phyloP scores from a whole-genome alignment of 805 yeast genomes.

The Candida krabiensis region DNA sequence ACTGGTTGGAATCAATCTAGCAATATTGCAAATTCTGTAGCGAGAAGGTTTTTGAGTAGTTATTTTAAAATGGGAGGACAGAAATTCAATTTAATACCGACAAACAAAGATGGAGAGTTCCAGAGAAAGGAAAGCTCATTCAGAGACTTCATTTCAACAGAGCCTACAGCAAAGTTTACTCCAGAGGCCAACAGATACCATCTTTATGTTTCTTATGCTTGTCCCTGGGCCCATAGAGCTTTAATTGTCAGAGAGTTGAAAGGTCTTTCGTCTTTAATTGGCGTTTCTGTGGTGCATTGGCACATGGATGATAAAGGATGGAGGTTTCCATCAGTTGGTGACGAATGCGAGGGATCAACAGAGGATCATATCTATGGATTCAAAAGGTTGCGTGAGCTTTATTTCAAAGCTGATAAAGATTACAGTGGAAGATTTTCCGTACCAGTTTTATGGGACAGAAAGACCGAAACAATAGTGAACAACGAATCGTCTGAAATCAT shows the following conservation, averaged over 20 bases:
- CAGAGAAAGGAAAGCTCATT: conserved; percentile 54
- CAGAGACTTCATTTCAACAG: conserved; percentile 60
- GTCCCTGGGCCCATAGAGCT: conserved; percentile 96
- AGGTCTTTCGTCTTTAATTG: conserved; percentile 63
- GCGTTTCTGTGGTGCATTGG: conserved; percentile 86
- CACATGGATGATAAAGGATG: conserved; percentile 86
- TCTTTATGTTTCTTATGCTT: conserved; percentile 81
- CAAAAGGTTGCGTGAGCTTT: conserved; percentile 65
- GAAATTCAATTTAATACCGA: conserved; percentile 46
- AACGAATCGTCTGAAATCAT: conserved; percentile 91
- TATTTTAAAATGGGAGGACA: conserved; percentile 15
- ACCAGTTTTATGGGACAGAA: conserved; percentile 90
- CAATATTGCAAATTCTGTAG: no score
- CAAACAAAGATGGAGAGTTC: conserved; percentile 53
- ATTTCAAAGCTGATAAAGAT: conserved; percentile 70
- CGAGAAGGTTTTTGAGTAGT: no score
- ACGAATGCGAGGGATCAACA: conserved; percentile 47
- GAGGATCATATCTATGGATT: conserved; percentile 61
- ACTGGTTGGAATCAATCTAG: no score
- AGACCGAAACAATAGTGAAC: conserved; percentile 79
- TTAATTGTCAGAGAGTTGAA: conserved; percentile 71
- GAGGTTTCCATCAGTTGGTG: conserved; percentile 62
- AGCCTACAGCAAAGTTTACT: conserved; percentile 58
- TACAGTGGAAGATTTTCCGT: conserved; percentile 87
- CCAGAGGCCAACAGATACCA: conserved; percentile 85